Evolutionary conservation across 2,329 filamentous ascomycete genomes (phyloP).

Genomic region (Pseudogymnoascus sp.): DNA sequence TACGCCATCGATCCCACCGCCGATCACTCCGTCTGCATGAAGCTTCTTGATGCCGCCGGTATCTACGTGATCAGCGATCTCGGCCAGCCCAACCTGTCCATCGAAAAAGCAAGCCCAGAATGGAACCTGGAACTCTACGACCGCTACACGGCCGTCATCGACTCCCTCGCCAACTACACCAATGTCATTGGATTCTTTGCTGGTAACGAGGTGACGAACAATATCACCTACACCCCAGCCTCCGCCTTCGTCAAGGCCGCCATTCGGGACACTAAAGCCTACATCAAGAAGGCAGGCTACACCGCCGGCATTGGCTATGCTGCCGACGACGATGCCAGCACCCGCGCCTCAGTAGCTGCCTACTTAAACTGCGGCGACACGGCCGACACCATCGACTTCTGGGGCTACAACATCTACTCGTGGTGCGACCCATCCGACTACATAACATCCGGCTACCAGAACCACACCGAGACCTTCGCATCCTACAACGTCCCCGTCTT

Average conservation of each 20-base stretch:
- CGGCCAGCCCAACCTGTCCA: conserved; percentile 68
- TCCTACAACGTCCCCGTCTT: conserved; percentile 89
- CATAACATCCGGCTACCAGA: conserved; percentile 65
- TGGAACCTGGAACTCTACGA: conserved; percentile 73
- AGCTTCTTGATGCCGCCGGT: conserved; percentile 66
- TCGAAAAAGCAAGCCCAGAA: conserved; percentile 68
- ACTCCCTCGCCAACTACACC: conserved; percentile 68
- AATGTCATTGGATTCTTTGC: conserved; percentile 97
- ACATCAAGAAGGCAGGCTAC: conserved; percentile 73
- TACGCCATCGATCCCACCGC: conserved; percentile 78
- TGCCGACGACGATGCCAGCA: conserved; percentile 80
- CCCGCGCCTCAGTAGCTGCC: conserved; percentile 70
- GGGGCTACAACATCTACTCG: conserved; percentile 99
- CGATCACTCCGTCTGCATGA: conserved; percentile 79
- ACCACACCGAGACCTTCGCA: conserved; percentile 74
- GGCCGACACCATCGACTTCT: conserved; percentile 74
- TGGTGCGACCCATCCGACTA: conserved; percentile 87
- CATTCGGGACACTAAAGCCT: conserved; percentile 86
- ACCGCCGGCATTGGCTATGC: conserved; percentile 85
- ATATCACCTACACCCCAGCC: conserved; percentile 73
- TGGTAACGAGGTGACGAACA: conserved; percentile 93
- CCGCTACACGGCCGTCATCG: conserved; percentile 78
- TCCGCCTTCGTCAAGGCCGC: conserved; percentile 96
- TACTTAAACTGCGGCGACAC: conserved; percentile 86
- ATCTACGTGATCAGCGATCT: conserved; percentile 96